phyloP scores from a whole-genome alignment of 352 stramenopile genomes.

The Phytophthora pistaciae region DNA sequence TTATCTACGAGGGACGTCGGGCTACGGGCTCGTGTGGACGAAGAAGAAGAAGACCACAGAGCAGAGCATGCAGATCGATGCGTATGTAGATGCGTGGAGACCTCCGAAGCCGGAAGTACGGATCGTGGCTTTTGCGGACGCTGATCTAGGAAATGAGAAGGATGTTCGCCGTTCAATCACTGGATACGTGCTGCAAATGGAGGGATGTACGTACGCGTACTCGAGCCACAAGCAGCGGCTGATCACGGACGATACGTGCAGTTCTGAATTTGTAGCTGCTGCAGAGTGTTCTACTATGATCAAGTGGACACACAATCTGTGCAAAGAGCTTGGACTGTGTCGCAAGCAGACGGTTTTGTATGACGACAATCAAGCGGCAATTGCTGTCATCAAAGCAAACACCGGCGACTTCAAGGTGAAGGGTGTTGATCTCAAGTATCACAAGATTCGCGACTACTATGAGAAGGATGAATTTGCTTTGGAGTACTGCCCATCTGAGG shows the following conservation, averaged over 20 bases:
- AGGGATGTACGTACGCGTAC: not conserved
- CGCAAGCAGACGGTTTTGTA: not conserved
- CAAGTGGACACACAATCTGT: not conserved
- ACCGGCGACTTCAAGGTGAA: not conserved
- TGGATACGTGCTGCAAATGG: not conserved
- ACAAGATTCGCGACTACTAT: constrained; percentile 2
- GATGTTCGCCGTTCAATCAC: not conserved
- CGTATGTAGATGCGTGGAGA: not conserved
- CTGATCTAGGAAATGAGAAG: not conserved
- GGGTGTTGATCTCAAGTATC: constrained; percentile 2
- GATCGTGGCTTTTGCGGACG: not conserved
- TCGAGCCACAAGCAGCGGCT: not conserved
- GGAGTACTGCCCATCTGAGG: constrained; percentile 9
- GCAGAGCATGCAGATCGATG: not conserved
- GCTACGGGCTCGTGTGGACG: too few species aligned
- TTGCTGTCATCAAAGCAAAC: not conserved
- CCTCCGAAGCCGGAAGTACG: not conserved
- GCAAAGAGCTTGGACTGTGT: not conserved
- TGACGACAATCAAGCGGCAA: not conserved
- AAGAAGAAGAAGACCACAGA: too few species aligned
- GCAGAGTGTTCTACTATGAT: not conserved
- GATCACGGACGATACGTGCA: not conserved
- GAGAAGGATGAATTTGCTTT: constrained; percentile 2
- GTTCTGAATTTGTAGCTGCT: not conserved
- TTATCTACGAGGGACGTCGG: too few species aligned